Evolutionary conservation across 148 eudicot species (phyloP).

Genomic region (Diospyros lotus): DNA sequence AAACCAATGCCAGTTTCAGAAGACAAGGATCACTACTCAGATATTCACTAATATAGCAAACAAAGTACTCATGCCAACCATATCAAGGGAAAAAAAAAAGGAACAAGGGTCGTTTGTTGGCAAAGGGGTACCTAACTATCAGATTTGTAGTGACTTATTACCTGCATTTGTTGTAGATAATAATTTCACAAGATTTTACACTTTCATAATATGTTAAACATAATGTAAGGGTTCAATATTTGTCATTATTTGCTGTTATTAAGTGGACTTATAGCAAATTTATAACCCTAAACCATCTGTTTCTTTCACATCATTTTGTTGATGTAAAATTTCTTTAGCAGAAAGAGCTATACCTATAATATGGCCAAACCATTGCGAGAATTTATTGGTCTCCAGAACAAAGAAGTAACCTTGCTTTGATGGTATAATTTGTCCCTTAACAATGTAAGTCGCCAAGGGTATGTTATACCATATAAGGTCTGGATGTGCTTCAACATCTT

Average conservation of each 20-base stretch:
- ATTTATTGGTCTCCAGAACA: no score
- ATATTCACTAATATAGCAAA: background rate
- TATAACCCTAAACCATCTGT: background rate
- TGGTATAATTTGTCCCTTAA: no score
- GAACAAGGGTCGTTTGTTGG: background rate
- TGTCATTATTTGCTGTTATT: no score
- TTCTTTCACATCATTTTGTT: no score
- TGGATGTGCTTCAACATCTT: background rate
- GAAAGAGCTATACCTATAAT: no score
- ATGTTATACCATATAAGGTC: background rate
- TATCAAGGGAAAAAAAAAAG: no score
- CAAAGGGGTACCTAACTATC: background rate
- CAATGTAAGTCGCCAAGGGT: background rate
- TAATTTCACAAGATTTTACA: background rate
- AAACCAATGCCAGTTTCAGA: slow-evolving; percentile 3
- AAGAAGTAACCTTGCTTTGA: no score
- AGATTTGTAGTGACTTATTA: background rate
- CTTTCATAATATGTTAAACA: background rate
- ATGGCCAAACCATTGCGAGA: no score
- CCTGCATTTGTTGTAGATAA: background rate
- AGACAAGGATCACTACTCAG: background rate
- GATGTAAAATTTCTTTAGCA: no score
- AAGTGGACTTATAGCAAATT: background rate
- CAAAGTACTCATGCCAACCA: no score
- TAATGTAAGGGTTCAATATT: background rate